Base-by-base conservation (phyloP, 2,329 filamentous ascomycete genomes). In the Ophiocordyceps camponoti-rufipedis region DNA sequence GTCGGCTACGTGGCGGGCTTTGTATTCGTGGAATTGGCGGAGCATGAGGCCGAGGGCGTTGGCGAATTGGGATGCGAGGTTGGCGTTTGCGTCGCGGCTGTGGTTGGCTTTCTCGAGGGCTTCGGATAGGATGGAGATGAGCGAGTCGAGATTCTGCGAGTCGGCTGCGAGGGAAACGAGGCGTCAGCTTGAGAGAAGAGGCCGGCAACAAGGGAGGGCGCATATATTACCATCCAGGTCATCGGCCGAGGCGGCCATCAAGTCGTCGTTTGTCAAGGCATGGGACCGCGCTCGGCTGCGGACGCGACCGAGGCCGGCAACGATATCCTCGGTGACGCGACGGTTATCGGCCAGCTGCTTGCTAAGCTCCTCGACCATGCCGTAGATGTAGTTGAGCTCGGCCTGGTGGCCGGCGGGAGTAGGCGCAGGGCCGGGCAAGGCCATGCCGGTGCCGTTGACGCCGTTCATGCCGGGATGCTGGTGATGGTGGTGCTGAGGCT, bases 371-470 rank as follows among this genome's bases (percentile, higher is more conserved):
- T 82, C 78, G 11, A 82, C 77, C 72, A 81, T 76, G 51, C 68
- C 67, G 56, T 80, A 80, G 55, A 82, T 78, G 60, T 78, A 76
- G 56, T 78, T 79, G 48, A 82, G 69, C 59, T 82, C 78, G 45
- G 76, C 72, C 58, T 81, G 76, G 57, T 82, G 77, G 43, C 76
- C 77, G 16, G 77, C 78, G n/a, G 77, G 77, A 14, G 74, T 78
- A 13, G 77, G 75, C 41, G 70, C 66, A 43, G 68, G 65, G 48
- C 48, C 44, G 47, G 68, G 66, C 47, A 47, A 31, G 48, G 70
- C 68, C 48, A 66, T 67, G 31, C 61, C 62, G 28, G 64, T 60
- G 62, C 69, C 63, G 53, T 64, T 66, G 54, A 70, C 64, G 49
- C 68, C 68, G 56, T 71, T 71, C 67, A 71, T 71, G 35, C n/a